phyloP scores from a whole-genome alignment of 305 asterid genomes.

The Fraxinus angustifolia region DNA sequence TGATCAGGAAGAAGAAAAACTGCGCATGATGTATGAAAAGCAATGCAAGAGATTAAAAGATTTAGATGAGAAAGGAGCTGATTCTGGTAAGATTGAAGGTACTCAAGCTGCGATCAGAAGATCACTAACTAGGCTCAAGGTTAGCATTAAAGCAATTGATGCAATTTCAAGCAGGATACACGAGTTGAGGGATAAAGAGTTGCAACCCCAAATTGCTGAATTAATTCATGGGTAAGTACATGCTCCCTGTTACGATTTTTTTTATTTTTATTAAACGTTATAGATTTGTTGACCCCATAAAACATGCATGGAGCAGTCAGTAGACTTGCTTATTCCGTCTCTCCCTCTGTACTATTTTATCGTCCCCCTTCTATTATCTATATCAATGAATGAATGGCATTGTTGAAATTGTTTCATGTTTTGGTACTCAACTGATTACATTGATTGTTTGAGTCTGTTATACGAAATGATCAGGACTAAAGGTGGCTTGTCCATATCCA shows the following conservation, averaged over 20 bases:
- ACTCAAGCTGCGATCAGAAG: constrained; percentile 61
- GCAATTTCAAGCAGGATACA: constrained; percentile 71
- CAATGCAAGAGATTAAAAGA: constrained; percentile 57
- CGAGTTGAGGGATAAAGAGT: constrained; percentile 82
- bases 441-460: neutral
- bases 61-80: constrained; percentile 78
- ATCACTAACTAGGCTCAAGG: constrained; percentile 63
- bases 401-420: neutral
- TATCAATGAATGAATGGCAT: neutral
- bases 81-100: constrained; percentile 69
- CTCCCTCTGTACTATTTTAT: neutral
- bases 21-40: constrained; percentile 67
- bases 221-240: constrained; percentile 75
- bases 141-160: constrained; percentile 73
- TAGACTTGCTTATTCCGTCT: neutral
- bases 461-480: neutral
- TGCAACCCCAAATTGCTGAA: constrained; percentile 81
- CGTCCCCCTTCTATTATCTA: neutral
- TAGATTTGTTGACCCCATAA: neutral
- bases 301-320: neutral
- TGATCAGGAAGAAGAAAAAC: constrained; percentile 86
- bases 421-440: neutral
- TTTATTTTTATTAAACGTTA: neutral
- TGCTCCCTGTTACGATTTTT: neutral
- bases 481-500: neutral